Base-by-base conservation (phyloP, 1,284 basidiomycete species). In the Heterobasidion annosum region DNA sequence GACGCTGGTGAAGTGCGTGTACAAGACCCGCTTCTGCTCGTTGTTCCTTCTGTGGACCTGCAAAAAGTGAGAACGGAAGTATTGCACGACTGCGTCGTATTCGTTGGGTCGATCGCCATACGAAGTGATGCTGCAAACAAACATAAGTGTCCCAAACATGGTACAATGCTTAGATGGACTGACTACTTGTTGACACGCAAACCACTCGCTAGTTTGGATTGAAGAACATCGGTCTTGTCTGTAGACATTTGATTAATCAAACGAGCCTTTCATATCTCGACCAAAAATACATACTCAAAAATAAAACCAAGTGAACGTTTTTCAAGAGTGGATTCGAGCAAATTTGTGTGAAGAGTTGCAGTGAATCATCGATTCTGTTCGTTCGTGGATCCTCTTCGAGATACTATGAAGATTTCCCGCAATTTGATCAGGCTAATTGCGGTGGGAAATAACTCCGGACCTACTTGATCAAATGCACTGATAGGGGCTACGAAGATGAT, bases 401-500 rank as follows among this genome's bases (percentile, higher is more conserved):
- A 65, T 89, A 91, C 85, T 91, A 59, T 8, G 10, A 12, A 32
- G 35, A 18, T 15, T 13, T 8, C 15, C 25, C 8, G 16, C 12
- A n/a, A 40, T 35, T 3, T 19, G 12, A 5, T 19, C 15, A 25
- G 16, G 35, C 3, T 16, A 13, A 44, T 34, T 25, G 35, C 7
- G 44, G 2, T 4, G 53, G 25, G 54, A 50, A 10, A 50, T 50
- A 12, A 4, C 19, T 18, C 34, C 43, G 47, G 48, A 48, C 61
- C 48, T 63, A 85, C 87, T 75, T 90, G 88, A 69, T 91, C 88
- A 64, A 90, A 91, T 7, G 89, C 89, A 64, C 87, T 90, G 57
- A 91, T 81, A n/a, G 88, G 88, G 34, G 89, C 88, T 52, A 91
- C 78, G 65, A 91, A 91, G 54, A 91, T 91, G 64, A 91, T 91